Conservation (phyloP, 345 rosid genomes). For the Eucalyptus erythrocorys region DNA sequence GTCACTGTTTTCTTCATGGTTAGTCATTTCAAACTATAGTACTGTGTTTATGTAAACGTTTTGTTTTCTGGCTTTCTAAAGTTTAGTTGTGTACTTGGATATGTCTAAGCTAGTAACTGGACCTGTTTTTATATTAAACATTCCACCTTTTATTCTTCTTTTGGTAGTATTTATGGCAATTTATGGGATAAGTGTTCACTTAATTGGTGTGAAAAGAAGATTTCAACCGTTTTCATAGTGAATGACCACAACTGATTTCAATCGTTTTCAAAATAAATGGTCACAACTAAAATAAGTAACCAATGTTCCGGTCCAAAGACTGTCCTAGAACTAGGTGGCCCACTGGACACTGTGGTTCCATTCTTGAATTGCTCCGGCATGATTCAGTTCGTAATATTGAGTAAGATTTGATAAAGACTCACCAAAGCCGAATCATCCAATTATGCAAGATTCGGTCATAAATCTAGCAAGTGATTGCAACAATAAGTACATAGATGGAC, state of each 20-base stretch:
- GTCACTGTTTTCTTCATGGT: not conserved
- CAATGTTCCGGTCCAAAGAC: not conserved
- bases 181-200: not conserved
- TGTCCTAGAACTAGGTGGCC: not conserved
- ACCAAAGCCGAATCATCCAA: not conserved
- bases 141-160: not conserved
- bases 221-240: not conserved
- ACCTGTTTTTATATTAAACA: not conserved
- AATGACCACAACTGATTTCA: not conserved
- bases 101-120: not conserved
- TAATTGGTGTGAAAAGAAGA: not conserved
- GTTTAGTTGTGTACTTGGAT: not conserved
- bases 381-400: not conserved
- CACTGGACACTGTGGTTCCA: not conserved
- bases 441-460: not conserved
- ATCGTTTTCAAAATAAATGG: not conserved
- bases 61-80: not conserved
- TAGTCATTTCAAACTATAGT: not conserved
- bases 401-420: not conserved
- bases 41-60: not conserved
- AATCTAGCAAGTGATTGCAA: not conserved
- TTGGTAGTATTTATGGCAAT: not conserved
- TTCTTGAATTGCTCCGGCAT: not conserved
- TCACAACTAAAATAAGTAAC: not conserved
- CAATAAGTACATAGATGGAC: not conserved